Percentiles rank a stretch among this genome's conserved stretches.
phyloP scores from a whole-genome alignment of 208 protist genomes.

The Lotmaria passim region DNA sequence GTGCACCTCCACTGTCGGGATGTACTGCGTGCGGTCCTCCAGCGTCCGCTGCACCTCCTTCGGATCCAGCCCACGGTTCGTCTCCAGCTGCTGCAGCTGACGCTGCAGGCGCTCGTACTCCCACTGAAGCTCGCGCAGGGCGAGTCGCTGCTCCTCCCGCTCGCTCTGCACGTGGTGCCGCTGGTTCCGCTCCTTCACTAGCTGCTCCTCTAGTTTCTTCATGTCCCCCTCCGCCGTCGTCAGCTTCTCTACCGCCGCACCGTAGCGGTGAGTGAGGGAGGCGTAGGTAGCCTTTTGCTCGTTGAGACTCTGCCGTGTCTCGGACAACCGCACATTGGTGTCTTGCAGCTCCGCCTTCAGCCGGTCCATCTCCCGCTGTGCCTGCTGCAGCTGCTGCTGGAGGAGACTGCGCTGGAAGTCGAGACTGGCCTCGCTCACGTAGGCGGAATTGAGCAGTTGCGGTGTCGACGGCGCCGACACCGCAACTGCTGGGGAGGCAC shows the following conservation, averaged over 20 bases:
- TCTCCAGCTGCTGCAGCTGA: slow-evolving; percentile 47
- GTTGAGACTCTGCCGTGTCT: slow-evolving; percentile 51
- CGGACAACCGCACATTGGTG: slow-evolving; percentile 34
- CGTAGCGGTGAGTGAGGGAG: slow-evolving; percentile 70
- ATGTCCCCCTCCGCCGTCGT: slow-evolving; percentile 51
- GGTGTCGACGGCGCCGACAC: not conserved
- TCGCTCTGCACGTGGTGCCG: slow-evolving; percentile 44
- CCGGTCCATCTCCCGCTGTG: slow-evolving; percentile 53
- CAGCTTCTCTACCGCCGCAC: slow-evolving; percentile 61
- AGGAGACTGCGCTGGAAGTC: slow-evolving; percentile 67
- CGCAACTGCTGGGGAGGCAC: not conserved
- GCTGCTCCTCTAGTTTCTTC: slow-evolving; percentile 61
- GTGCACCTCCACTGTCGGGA: slow-evolving; percentile 62
- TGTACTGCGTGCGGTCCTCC: slow-evolving; percentile 65
- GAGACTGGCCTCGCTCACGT: slow-evolving; percentile 37
- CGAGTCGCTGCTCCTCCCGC: slow-evolving; percentile 39
- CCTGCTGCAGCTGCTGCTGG: slow-evolving; percentile 65
- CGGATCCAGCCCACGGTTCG: slow-evolving; percentile 51
- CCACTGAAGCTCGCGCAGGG: slow-evolving; percentile 45
- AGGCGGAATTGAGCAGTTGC: not conserved
- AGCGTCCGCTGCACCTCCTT: slow-evolving; percentile 68
- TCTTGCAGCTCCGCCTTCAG: slow-evolving; percentile 61
- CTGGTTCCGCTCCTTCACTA: slow-evolving; percentile 57
- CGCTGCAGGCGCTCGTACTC: slow-evolving; percentile 49
- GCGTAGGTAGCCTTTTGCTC: slow-evolving; percentile 70